Evolutionary conservation across 2,329 filamentous ascomycete species (phyloP), one percentile per base, ranked within the genome.

Genomic region (Microcyclosporella mali): DNA sequence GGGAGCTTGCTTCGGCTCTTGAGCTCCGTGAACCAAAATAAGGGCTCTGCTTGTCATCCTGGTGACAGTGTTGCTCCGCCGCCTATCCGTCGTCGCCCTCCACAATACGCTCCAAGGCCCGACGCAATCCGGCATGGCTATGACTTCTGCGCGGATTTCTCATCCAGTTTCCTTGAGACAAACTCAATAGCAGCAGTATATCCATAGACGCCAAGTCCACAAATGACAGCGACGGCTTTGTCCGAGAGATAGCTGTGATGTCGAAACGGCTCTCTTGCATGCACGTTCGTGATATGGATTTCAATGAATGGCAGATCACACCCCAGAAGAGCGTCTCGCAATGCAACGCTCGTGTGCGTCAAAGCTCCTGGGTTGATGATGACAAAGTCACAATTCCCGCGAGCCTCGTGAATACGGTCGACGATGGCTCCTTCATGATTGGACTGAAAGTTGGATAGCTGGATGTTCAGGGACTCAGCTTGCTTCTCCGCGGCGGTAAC

Each of bases 391-490:
- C 78, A 67, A 1, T 69, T 68, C 18, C 64, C 68, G 1, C 79
- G 73, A 0, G 82, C 82, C 14, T 72, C 73, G 41, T 89, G 85
- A 51, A 90, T 83, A 47, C 81, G 76, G 66, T 88, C 83, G 46
- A 88, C 70, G 47, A 88, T 77, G 21, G 77, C 78, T 41, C 85
- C 85, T 64, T 90, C 85, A 60, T 85, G 80, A 67, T 89, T 90
- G 11, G 82, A 85, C 65, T 89, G 85, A 63, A 85, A 85, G 30
- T 72, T 64, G 8, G 74, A 64, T 16, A 89, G 64, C 6, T 66
- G 63, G 33, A 74, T 64, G 34, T 69, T 69, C 2, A 79, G 71
- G 0, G 60, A 50, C 0, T 63, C 36, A 25, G 77, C 78, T 47
- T 81, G 78, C 0, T 66, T 47, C 37, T 68, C 57, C 17, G 75